A percentile compares a stretch with the other conserved stretches of the same genome.
These are phyloP conservation scores for Leucoagaricus sp. DNA, from an alignment of 1,284 basidiomycete genomes.

Conservation along the genomic window DNA sequence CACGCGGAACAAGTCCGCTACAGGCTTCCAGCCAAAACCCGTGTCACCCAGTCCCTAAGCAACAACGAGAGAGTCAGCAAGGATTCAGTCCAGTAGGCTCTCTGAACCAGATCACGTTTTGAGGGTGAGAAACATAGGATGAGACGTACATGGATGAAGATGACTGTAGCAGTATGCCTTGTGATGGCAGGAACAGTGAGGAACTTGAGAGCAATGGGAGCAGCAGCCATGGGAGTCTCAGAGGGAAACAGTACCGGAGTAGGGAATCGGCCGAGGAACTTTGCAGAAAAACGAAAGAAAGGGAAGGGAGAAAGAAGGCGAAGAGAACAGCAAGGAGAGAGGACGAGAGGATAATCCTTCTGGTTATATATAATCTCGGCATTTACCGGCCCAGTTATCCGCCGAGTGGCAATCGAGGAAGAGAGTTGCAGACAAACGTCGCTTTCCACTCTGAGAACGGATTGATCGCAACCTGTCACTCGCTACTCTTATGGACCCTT, in stretches of 20 bases:
- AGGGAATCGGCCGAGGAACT: conserved; percentile 22
- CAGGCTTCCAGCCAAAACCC: conserved; percentile 77
- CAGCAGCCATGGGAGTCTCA: conserved; percentile 22
- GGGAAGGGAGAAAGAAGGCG: conserved; percentile 19
- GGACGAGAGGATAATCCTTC: conserved; percentile 22
- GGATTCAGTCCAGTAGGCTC: neutral
- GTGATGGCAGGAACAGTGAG: conserved; percentile 54
- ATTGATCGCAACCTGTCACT: conserved; percentile 11
- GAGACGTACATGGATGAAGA: conserved; percentile 80
- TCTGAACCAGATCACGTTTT: neutral
- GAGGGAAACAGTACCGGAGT: neutral
- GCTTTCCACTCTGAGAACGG: conserved; percentile 5
- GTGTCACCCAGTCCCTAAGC: conserved; percentile 73
- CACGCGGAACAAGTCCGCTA: conserved; percentile 60
- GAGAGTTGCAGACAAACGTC: neutral
- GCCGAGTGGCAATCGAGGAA: conserved; percentile 8
- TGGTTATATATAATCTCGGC: conserved; percentile 44
- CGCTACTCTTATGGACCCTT: conserved; percentile 13
- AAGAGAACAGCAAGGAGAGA: conserved; percentile 17
- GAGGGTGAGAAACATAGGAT: conserved; percentile 7
- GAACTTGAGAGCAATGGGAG: conserved; percentile 39
- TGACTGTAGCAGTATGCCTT: conserved; percentile 84
- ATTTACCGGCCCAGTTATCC: conserved; percentile 35
- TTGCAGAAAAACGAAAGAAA: conserved; percentile 1
- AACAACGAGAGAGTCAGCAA: neutral